Evolutionary conservation across 2,329 filamentous ascomycete genomes (phyloP).

Genomic region (Zymoseptoria pseudotritici): DNA sequence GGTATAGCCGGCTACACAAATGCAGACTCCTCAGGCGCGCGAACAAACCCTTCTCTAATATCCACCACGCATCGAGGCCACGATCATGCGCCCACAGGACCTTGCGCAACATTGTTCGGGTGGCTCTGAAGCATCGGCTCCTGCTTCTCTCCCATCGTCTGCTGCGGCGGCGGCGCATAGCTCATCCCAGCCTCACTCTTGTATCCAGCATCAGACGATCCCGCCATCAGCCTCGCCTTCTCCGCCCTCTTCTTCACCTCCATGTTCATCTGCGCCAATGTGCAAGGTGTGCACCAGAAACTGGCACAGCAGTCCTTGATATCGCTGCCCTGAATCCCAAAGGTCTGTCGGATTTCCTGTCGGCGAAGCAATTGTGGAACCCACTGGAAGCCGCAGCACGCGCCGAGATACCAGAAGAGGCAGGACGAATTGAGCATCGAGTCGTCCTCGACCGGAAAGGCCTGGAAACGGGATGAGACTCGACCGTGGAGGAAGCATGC

Average conservation of each 20-base stretch:
- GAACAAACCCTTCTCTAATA: background rate
- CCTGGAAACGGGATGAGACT: constrained; percentile 6
- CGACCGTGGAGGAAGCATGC: constrained; percentile 14
- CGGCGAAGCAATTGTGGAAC: constrained; percentile 11
- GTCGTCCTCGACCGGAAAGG: constrained; percentile 5
- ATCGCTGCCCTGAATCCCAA: constrained; percentile 9
- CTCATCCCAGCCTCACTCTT: background rate
- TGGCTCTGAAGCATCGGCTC: background rate
- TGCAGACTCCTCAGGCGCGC: background rate
- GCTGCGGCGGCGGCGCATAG: background rate
- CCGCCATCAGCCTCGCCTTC: background rate
- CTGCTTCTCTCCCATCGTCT: background rate
- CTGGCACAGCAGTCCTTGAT: constrained; percentile 8
- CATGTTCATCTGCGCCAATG: constrained; percentile 15
- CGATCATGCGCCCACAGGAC: background rate
- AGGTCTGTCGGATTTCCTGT: constrained; percentile 8
- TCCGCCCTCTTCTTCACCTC: constrained; percentile 16
- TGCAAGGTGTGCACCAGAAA: constrained; percentile 8
- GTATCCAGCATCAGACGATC: background rate
- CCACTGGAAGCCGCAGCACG: constrained; percentile 1
- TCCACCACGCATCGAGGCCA: background rate
- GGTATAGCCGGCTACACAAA: background rate
- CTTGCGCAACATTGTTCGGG: background rate
- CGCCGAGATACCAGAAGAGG: constrained; percentile 1
- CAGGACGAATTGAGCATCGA: constrained; percentile 8